Base-by-base conservation (phyloP, 1,284 basidiomycete genomes). In the Moesziomyces globuligerus region DNA sequence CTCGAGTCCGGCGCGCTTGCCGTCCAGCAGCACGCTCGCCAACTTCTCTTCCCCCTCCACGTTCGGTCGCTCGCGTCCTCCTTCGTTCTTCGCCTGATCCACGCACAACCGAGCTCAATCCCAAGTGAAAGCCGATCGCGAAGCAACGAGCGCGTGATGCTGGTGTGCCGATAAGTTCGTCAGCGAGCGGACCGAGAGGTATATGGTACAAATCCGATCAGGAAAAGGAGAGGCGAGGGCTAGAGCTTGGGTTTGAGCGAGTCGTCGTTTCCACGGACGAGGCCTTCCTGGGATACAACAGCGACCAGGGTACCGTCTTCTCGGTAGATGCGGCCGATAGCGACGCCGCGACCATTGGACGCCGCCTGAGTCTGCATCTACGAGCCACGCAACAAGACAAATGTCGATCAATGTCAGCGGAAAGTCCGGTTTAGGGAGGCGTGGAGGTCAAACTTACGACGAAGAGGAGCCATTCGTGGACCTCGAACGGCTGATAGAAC, bases 351-450 rank as follows among this genome's bases (percentile, higher is more conserved):
- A 2, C 80, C 80, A 42, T 79, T 74, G 8, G 58, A 67, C 8
- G 67, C 65, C 2, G 77, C 79, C 58, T 82, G 80, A 7, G 75
- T 73, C 55, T 82, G 79, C 69, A 80, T 75, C 71, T 76, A 24
- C 9, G 18, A 13, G 29, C 29, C 9, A 9, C 13, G 7, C 4
- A 15, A 3, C 9, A 32, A 32, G 13, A 15, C 29, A 43, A 56
- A 21, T 5, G 25, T n/a, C n/a, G n/a, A 17, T 20, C 6, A 45
- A 29, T 18, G 51, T 42, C 28, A 54, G 34, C 46, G 34, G 7
- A 29, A 29, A 13, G 29, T 11, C 29, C 15, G 10, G 17, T n/a
- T 21, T 11, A 24, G 23, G 17, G 17, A 25, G 24, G n/a, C 7
- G n/a, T 20, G 26, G 8, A 48, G 49, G 26, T n/a, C 8, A 32